Conservation (phyloP, 129 eudicot genomes). For the Flaveria robusta region DNA sequence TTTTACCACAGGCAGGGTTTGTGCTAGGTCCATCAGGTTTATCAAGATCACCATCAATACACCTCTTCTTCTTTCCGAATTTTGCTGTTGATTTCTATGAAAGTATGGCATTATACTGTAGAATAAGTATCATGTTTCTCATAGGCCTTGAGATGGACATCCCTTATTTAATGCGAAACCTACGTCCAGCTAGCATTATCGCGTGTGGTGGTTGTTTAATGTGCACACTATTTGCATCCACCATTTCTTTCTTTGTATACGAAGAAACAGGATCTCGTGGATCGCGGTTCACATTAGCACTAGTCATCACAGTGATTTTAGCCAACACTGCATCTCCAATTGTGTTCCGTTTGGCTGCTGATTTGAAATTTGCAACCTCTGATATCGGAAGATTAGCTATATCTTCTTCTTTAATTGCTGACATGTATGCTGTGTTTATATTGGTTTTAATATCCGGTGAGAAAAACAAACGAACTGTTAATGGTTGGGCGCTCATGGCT, state of each 20-base stretch:
- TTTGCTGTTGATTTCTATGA: constrained; percentile 64
- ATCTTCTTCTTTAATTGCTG: constrained; percentile 56
- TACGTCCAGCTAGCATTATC: constrained; percentile 45
- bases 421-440: constrained; percentile 50
- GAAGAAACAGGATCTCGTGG: constrained; percentile 54
- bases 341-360: constrained; percentile 61
- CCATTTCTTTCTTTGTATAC: constrained; percentile 50
- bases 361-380: constrained; percentile 62
- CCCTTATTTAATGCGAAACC: constrained; percentile 53
- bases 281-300: constrained; percentile 38
- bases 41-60: constrained; percentile 44
- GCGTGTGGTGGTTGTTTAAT: constrained; percentile 54
- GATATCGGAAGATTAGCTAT: constrained; percentile 76
- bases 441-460: constrained; percentile 46
- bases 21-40: constrained; percentile 77
- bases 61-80: constrained; percentile 55
- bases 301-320: constrained; percentile 51
- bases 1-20: constrained; percentile 73
- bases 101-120: constrained; percentile 57
- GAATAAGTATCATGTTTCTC: constrained; percentile 72
- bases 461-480: constrained; percentile 11
- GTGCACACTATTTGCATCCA: constrained; percentile 63
- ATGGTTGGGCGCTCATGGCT: constrained; percentile 38
- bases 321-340: constrained; percentile 75
- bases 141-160: constrained; percentile 81